Conservation (phyloP, 2,329 filamentous ascomycete genomes). For the Penicillium hesseltinei region DNA sequence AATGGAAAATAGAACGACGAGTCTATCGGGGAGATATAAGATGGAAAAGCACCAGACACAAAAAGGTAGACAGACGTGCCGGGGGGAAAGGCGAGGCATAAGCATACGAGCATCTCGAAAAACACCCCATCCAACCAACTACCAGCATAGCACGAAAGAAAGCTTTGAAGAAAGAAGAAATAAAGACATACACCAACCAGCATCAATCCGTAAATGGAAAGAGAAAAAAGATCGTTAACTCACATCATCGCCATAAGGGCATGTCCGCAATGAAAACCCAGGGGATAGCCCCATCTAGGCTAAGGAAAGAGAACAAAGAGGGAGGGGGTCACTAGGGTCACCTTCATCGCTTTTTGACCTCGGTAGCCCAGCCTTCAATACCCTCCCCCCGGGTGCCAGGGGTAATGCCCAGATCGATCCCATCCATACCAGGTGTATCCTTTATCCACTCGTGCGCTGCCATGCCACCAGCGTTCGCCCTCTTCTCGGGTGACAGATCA, state of each 20-base stretch:
- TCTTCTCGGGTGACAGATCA: constrained; percentile 79
- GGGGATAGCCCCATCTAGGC: constrained; percentile 15
- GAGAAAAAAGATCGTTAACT: constrained; percentile 29
- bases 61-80: not conserved
- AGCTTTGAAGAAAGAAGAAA: constrained; percentile 8
- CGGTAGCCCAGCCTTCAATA: constrained; percentile 89
- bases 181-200: constrained; percentile 21
- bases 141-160: constrained; percentile 5
- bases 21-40: not conserved
- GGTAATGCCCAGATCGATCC: constrained; percentile 68
- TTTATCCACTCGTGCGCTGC: constrained; percentile 77
- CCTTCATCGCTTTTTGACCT: constrained; percentile 68
- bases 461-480: constrained; percentile 96
- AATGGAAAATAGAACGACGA: not conserved
- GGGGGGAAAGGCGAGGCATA: not conserved
- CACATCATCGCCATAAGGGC: constrained; percentile 19
- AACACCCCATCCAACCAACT: constrained; percentile 10
- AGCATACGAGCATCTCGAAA: constrained; percentile 4
- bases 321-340: not conserved
- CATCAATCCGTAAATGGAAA: constrained; percentile 25
- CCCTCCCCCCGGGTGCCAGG: constrained; percentile 84
- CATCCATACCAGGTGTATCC: constrained; percentile 85
- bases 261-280: constrained; percentile 11
- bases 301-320: constrained; percentile 5
- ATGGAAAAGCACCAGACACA: not conserved